A percentile compares a stretch with the other conserved stretches of the same genome.
Conservation (phyloP, 2,329 filamentous ascomycete species). For the Penicillium sp. region DNA sequence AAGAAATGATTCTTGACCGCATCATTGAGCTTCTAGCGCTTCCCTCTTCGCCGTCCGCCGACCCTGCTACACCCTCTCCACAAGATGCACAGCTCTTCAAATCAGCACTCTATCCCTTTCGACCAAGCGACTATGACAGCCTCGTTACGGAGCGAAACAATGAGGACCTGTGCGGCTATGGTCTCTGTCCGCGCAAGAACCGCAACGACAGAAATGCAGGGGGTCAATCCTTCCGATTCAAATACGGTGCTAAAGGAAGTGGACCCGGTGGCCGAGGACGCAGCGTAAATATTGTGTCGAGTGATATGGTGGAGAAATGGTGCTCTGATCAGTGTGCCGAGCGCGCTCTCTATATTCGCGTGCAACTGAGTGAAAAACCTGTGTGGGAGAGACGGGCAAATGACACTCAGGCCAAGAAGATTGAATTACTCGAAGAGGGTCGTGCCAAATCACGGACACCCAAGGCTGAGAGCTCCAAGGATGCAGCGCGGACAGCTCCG, state of each 20-base stretch:
- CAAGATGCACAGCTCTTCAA: slow-evolving; percentile 63
- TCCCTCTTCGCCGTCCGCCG: slow-evolving; percentile 50
- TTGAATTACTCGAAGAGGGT: slow-evolving; percentile 64
- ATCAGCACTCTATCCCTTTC: slow-evolving; percentile 64
- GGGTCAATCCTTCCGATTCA: slow-evolving; percentile 61
- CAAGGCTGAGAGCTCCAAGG: slow-evolving; percentile 16
- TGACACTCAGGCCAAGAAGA: slow-evolving; percentile 43
- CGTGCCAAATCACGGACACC: slow-evolving; percentile 20
- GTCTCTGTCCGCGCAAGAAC: slow-evolving; percentile 65
- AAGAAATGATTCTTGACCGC: slow-evolving; percentile 65
- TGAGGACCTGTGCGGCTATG: slow-evolving; percentile 75
- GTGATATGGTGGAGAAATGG: slow-evolving; percentile 74
- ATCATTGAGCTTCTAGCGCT: slow-evolving; percentile 66
- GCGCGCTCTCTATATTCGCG: slow-evolving; percentile 76
- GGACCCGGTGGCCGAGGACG: slow-evolving; percentile 46
- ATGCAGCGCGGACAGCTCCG: slow-evolving; percentile 10
- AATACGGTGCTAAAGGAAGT: slow-evolving; percentile 51
- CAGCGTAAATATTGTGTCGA: slow-evolving; percentile 61
- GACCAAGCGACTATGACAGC: slow-evolving; percentile 83
- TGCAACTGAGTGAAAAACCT: slow-evolving; percentile 79
- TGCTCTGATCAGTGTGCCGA: slow-evolving; percentile 75
- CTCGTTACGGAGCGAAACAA: slow-evolving; percentile 85
- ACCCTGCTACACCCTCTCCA: slow-evolving; percentile 50
- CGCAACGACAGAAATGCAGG: slow-evolving; percentile 49
- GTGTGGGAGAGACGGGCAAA: slow-evolving; percentile 71